Percentiles rank a stretch among this genome's conserved stretches.
Conservation (phyloP, 495 filamentous ascomycete species). For the Aspergillus asperescens region DNA sequence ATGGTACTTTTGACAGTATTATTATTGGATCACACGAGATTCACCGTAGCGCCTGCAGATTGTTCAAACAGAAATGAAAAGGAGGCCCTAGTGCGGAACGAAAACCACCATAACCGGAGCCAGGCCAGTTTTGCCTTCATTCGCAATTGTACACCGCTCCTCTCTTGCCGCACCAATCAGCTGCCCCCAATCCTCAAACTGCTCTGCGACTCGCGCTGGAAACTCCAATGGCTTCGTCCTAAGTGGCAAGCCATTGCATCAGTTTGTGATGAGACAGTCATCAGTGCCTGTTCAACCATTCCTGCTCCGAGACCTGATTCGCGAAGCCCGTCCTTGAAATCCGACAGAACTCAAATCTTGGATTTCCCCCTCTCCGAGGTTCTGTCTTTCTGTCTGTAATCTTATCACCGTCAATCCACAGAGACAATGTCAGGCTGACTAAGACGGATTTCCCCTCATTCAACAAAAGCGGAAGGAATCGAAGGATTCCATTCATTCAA, state of each 20-base stretch:
- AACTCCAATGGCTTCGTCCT: constrained; percentile 1
- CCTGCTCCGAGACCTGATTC: constrained; percentile 5
- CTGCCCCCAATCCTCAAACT: background rate
- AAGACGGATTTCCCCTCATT: background rate
- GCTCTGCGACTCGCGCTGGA: background rate
- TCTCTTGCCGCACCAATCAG: constrained; percentile 16
- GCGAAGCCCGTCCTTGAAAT: constrained; percentile 2
- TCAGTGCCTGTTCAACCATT: constrained; percentile 5
- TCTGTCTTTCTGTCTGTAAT: background rate
- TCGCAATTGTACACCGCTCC: constrained; percentile 17
- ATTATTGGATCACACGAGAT: too few relatives aligned
- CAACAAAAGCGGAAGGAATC: background rate
- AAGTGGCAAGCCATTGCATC: constrained; percentile 16
- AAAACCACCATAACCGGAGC: background rate
- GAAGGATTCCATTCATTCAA: background rate
- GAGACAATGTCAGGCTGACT: background rate
- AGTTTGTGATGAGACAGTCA: constrained; percentile 17
- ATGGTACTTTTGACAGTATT: background rate
- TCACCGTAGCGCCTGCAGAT: background rate
- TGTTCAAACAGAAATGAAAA: background rate
- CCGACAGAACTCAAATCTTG: background rate
- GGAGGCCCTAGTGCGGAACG: background rate
- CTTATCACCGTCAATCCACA: background rate
- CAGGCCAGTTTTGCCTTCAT: background rate
- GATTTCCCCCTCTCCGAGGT: background rate